These are phyloP conservation scores for Boletus reticuloceps DNA, from an alignment of 768 basidiomycete species.

Conservation along the genomic window DNA sequence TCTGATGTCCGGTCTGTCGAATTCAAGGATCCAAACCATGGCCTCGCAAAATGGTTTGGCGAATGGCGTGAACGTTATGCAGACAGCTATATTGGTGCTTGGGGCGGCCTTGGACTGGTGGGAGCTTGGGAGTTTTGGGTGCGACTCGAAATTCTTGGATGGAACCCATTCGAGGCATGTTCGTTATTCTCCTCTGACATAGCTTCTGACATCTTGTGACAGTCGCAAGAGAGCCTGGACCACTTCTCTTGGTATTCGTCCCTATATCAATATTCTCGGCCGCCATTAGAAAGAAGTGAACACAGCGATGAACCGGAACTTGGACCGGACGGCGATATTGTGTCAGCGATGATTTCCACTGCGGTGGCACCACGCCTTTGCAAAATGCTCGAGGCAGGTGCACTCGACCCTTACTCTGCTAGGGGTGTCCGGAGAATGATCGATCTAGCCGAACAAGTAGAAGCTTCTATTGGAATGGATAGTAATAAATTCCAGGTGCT, in stretches of 20 bases:
- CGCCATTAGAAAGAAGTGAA: slow-evolving; percentile 39
- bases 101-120: slow-evolving; percentile 84
- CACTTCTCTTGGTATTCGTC: slow-evolving; percentile 82
- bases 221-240: slow-evolving; percentile 62
- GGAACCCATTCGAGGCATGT: slow-evolving; percentile 82
- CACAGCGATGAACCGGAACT: slow-evolving; percentile 55
- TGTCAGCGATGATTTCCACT: slow-evolving; percentile 85
- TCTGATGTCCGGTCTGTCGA: slow-evolving; percentile 83
- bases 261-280: slow-evolving; percentile 68
- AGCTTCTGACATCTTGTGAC: slow-evolving; percentile 4
- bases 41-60: slow-evolving; percentile 61
- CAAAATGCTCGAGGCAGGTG: slow-evolving; percentile 75
- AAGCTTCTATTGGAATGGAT: slow-evolving; percentile 65
- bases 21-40: slow-evolving; percentile 76
- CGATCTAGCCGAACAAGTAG: slow-evolving; percentile 79
- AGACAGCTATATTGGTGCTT: slow-evolving; percentile 85
- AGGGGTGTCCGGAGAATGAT: slow-evolving; percentile 57
- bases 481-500: slow-evolving; percentile 63
- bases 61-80: slow-evolving; percentile 74
- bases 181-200: not conserved
- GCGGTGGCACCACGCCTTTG: slow-evolving; percentile 73
- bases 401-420: slow-evolving; percentile 77
- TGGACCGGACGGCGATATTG: slow-evolving; percentile 83
- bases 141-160: slow-evolving; percentile 80
- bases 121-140: slow-evolving; percentile 95